Conservation (phyloP, 495 filamentous ascomycete species). For the Talaromyces liani region DNA sequence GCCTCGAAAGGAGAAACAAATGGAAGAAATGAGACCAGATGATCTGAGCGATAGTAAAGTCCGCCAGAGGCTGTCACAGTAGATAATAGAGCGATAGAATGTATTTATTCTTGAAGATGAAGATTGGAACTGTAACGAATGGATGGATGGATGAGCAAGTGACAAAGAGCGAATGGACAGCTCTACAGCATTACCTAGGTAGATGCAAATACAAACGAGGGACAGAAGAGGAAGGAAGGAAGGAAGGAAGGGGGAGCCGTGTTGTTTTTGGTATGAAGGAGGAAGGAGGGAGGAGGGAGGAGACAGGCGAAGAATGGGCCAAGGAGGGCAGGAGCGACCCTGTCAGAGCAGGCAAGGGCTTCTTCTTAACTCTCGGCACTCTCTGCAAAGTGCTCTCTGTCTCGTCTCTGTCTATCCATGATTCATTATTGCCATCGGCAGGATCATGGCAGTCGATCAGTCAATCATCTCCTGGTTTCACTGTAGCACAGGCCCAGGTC, state of each 20-base stretch:
- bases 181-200: slow-evolving; percentile 2
- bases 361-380: background rate
- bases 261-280: slow-evolving; percentile 9
- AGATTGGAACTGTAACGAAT: slow-evolving; percentile 12
- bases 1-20: background rate
- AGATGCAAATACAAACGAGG: background rate
- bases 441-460: background rate
- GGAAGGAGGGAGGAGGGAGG: slow-evolving; percentile 11
- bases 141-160: slow-evolving; percentile 11
- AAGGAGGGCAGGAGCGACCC: background rate
- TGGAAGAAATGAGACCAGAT: slow-evolving; percentile 4
- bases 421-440: background rate
- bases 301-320: background rate
- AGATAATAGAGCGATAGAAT: slow-evolving; percentile 7
- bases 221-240: slow-evolving; percentile 8
- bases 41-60: slow-evolving; percentile 12
- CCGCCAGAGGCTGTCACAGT: slow-evolving; percentile 9
- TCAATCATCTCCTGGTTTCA: background rate
- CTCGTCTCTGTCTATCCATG: background rate
- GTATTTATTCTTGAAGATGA: slow-evolving; percentile 1
- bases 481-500: background rate
- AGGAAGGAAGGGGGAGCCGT: background rate
- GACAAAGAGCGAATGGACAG: slow-evolving; percentile 8
- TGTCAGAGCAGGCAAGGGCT: background rate
- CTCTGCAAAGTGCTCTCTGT: no score